Conservation (phyloP, 1,284 basidiomycete genomes). For the Phellopilus nigrolimitatus region DNA sequence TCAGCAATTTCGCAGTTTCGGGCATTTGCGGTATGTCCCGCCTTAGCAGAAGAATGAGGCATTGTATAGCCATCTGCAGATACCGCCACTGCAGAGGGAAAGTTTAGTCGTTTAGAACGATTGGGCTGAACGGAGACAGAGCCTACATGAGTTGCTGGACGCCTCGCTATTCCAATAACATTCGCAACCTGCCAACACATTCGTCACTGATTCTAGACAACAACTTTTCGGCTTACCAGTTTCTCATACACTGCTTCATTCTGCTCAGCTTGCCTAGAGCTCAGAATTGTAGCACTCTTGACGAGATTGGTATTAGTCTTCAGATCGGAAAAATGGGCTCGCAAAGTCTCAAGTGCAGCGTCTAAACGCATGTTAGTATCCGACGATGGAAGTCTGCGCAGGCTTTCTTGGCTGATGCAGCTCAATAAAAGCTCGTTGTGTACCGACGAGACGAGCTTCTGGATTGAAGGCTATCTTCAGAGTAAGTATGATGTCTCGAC, state of each 20-base stretch:
- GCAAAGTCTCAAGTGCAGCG: conserved; percentile 42
- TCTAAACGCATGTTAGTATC: conserved; percentile 37
- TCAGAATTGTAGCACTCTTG: conserved; percentile 38
- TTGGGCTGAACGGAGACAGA: neutral
- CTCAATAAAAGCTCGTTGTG: conserved; percentile 62
- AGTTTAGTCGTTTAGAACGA: neutral
- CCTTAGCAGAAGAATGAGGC: conserved; percentile 69
- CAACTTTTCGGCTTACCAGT: conserved; percentile 37
- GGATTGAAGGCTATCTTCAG: conserved; percentile 79
- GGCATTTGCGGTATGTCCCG: conserved; percentile 69
- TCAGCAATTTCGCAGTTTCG: conserved; percentile 64
- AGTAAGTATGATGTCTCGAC: neutral
- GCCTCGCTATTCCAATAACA: conserved; percentile 64
- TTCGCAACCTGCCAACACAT: conserved; percentile 43
- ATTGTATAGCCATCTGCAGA: conserved; percentile 70
- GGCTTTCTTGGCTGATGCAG: conserved; percentile 53
- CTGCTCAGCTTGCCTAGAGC: conserved; percentile 35
- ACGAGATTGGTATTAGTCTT: conserved; percentile 43
- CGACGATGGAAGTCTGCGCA: conserved; percentile 40
- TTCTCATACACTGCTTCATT: conserved; percentile 43
- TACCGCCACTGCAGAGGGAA: conserved; percentile 76
- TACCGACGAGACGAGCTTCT: conserved; percentile 76
- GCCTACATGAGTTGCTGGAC: conserved; percentile 68
- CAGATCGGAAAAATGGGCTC: conserved; percentile 42
- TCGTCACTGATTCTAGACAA: conserved; percentile 13